Conservation (phyloP, 2,329 filamentous ascomycete species). For the Microdochium bolleyi region DNA sequence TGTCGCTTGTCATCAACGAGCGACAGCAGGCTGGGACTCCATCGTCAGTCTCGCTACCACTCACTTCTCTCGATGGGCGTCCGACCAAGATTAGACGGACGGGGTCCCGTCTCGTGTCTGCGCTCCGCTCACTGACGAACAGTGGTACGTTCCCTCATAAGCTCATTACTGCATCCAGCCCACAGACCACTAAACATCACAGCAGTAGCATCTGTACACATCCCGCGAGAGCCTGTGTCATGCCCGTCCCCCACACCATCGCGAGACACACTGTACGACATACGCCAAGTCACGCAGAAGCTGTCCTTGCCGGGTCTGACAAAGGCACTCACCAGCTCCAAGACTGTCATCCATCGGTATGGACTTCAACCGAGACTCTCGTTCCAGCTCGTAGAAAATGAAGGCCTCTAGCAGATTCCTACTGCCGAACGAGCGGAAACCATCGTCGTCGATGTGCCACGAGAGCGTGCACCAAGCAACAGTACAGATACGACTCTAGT, state of each 20-base stretch:
- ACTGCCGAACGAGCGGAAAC: neutral
- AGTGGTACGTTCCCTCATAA: constrained; percentile 16
- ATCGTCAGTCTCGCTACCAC: constrained; percentile 15
- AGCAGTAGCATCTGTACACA: neutral
- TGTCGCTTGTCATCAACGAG: constrained; percentile 9
- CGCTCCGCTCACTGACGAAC: constrained; percentile 31
- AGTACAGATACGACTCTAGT: neutral
- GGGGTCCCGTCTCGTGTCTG: constrained; percentile 32
- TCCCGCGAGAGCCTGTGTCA: neutral
- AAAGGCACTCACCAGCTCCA: neutral
- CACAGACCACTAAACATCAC: neutral
- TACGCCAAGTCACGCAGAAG: neutral
- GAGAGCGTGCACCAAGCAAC: neutral
- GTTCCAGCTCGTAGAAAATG: neutral
- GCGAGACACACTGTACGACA: neutral
- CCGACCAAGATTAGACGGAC: constrained; percentile 29
- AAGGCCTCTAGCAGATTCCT: neutral
- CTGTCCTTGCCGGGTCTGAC: neutral
- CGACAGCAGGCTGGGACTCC: constrained; percentile 8
- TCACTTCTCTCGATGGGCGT: constrained; percentile 13
- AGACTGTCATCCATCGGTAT: neutral
- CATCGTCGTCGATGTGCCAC: neutral
- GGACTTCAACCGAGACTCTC: neutral
- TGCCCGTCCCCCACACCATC: neutral
- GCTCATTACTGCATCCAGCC: neutral